Conservation (phyloP, 345 rosid species). For the Aurinia saxatilis region DNA sequence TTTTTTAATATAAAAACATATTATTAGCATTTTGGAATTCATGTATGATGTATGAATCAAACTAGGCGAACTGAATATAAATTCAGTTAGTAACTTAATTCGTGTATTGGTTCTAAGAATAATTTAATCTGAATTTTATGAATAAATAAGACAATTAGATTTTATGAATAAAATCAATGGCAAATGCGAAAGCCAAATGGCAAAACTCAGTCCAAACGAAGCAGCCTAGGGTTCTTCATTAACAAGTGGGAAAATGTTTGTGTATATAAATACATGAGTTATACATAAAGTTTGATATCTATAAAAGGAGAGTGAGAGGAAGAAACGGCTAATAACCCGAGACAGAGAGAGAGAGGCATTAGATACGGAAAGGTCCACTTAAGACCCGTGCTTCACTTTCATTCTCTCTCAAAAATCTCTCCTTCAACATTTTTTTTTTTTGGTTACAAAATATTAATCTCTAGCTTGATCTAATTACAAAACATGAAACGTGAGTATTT, state of each 20-base stretch:
- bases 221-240: constrained; percentile 8
- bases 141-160: no score
- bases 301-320: constrained; percentile 21
- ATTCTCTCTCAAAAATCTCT: constrained; percentile 16
- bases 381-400: constrained; percentile 31
- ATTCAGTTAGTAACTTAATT: neutral
- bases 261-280: neutral
- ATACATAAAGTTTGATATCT: constrained; percentile 12
- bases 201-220: constrained; percentile 13
- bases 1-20: no score
- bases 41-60: no score
- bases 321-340: constrained; percentile 2
- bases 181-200: constrained; percentile 7
- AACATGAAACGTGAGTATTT: constrained; percentile 46
- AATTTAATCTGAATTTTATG: no score
- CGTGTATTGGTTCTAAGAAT: neutral
- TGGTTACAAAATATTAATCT: neutral
- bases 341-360: neutral
- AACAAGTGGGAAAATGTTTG: neutral
- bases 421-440: neutral
- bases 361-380: constrained; percentile 27
- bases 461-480: neutral
- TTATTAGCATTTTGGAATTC: neutral
- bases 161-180: neutral
- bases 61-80: neutral